Evolutionary conservation across 2,329 filamentous ascomycete species (phyloP).

Genomic region (Aureobasidium uvarum): DNA sequence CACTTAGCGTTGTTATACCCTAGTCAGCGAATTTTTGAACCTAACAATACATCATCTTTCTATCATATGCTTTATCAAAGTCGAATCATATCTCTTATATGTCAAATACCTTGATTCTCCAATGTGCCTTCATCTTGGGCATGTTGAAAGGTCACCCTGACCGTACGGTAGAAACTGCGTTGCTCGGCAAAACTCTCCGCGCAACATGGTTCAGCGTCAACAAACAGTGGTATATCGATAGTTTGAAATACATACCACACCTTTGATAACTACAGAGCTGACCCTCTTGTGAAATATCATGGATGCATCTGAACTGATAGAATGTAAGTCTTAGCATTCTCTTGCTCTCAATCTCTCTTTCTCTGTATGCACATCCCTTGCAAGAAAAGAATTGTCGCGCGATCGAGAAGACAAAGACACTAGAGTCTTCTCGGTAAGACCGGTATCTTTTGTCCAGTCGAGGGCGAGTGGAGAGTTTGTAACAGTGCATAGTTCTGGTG

Average conservation of each 20-base stretch:
- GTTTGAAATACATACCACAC: not conserved
- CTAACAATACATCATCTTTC: not conserved
- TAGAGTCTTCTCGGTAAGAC: not conserved
- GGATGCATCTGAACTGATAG: not conserved
- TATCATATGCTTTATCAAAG: no score
- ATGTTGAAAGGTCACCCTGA: conserved; percentile 2
- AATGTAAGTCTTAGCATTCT: not conserved
- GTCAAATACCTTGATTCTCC: no score
- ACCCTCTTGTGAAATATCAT: not conserved
- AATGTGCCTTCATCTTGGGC: no score
- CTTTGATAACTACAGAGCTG: not conserved
- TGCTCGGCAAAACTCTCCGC: conserved; percentile 6
- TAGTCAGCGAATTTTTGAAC: not conserved
- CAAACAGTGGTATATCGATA: not conserved
- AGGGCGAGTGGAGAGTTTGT: not conserved
- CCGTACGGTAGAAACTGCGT: not conserved
- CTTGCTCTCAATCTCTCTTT: not conserved
- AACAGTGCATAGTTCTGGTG: not conserved
- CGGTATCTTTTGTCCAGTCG: not conserved
- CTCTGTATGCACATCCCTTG: no score
- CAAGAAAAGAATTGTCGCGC: not conserved
- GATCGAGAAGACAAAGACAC: not conserved
- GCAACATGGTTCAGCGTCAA: conserved; percentile 5
- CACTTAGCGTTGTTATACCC: conserved; percentile 3
- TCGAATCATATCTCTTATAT: no score